A percentile compares a stretch with the other conserved stretches of the same genome.
Conservation (phyloP, 2,329 filamentous ascomycete species). For the Cladosporium halotolerans region DNA sequence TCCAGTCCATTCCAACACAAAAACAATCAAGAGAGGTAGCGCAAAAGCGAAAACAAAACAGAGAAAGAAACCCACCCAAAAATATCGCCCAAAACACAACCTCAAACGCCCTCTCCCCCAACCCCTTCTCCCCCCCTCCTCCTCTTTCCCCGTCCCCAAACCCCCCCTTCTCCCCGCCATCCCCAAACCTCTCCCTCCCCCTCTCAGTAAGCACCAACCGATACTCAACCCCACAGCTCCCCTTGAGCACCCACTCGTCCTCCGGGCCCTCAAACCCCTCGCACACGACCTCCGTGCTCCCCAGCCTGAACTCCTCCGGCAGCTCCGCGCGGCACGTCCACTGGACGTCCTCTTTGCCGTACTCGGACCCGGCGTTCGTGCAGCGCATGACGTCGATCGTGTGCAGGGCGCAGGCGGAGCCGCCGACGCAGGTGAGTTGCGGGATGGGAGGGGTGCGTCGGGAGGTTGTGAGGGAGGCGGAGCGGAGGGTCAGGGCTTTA, state of each 20-base stretch:
- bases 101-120: slow-evolving; percentile 41
- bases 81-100: slow-evolving; percentile 59
- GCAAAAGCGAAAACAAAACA: too few species aligned
- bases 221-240: slow-evolving; percentile 91
- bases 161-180: slow-evolving; percentile 59
- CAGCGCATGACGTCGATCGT: slow-evolving; percentile 79
- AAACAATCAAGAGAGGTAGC: too few species aligned
- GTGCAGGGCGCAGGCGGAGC: slow-evolving; percentile 57
- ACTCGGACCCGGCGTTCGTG: slow-evolving; percentile 72
- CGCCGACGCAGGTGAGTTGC: slow-evolving; percentile 66
- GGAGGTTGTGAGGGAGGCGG: slow-evolving; percentile 61
- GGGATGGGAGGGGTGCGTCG: slow-evolving; percentile 72
- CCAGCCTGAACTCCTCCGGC: slow-evolving; percentile 64
- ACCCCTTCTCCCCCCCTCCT: slow-evolving; percentile 63
- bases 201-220: slow-evolving; percentile 67
- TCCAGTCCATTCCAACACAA: too few species aligned
- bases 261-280: slow-evolving; percentile 75
- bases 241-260: slow-evolving; percentile 82
- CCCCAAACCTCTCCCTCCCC: slow-evolving; percentile 51
- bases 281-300: slow-evolving; percentile 82
- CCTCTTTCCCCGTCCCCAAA: slow-evolving; percentile 51
- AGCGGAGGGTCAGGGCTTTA: slow-evolving; percentile 69
- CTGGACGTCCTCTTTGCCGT: slow-evolving; percentile 73
- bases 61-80: slow-evolving; percentile 31
- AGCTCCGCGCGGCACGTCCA: slow-evolving; percentile 77